A percentile compares a stretch with the other conserved stretches of the same genome.
Evolutionary conservation across 2,329 filamentous ascomycete species (phyloP).

Genomic region (Zasmidium cellare): DNA sequence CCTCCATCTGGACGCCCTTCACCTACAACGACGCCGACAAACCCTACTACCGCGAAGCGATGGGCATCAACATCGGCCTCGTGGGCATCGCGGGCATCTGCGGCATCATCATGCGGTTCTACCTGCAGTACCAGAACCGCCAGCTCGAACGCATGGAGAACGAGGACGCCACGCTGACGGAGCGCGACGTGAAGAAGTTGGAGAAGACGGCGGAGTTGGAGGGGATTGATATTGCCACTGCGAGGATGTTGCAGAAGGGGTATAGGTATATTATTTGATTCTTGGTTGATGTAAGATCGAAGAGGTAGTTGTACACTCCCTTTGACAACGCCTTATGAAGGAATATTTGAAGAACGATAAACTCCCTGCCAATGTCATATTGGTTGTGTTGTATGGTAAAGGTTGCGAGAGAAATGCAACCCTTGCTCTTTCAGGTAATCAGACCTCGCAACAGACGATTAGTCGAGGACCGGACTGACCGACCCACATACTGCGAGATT

Average conservation of each 20-base stretch:
- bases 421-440: no score
- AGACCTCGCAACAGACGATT: no score
- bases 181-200: slow-evolving; percentile 49
- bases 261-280: slow-evolving; percentile 50
- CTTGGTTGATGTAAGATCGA: background rate
- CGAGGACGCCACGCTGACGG: slow-evolving; percentile 46
- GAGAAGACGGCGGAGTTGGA: slow-evolving; percentile 54
- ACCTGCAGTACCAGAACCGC: slow-evolving; percentile 48
- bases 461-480: no score
- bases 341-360: no score
- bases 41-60: slow-evolving; percentile 33
- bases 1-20: slow-evolving; percentile 60
- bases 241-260: slow-evolving; percentile 54
- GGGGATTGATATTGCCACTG: slow-evolving; percentile 51
- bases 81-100: slow-evolving; percentile 28
- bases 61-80: slow-evolving; percentile 37
- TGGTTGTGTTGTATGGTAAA: no score
- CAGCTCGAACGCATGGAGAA: slow-evolving; percentile 53
- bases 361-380: background rate
- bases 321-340: no score
- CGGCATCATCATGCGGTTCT: slow-evolving; percentile 30
- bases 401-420: no score
- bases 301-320: background rate
- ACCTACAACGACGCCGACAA: slow-evolving; percentile 34
- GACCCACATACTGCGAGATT: no score